phyloP scores from a whole-genome alignment of 768 basidiomycete genomes.

The Coprinopsis cinerea region DNA sequence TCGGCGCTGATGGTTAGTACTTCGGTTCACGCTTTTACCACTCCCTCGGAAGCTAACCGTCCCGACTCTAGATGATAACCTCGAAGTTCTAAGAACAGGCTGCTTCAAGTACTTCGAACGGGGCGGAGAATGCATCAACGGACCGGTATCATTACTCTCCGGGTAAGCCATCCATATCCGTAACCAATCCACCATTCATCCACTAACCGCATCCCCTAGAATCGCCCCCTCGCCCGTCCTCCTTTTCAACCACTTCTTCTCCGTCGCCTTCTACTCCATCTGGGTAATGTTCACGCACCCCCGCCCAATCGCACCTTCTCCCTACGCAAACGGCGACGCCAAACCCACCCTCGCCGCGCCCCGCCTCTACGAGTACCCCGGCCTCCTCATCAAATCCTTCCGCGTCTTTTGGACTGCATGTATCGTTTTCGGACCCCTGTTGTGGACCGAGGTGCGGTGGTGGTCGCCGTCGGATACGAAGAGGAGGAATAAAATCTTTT shows the following conservation, averaged over 20 bases:
- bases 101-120: constrained; percentile 98
- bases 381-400: constrained; percentile 51
- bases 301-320: constrained; percentile 18
- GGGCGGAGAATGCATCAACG: constrained; percentile 83
- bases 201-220: constrained; percentile 31
- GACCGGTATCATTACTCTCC: constrained; percentile 85
- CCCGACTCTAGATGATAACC: constrained; percentile 42
- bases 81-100: constrained; percentile 64
- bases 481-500: constrained; percentile 6
- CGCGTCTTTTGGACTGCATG: constrained; percentile 86
- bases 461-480: constrained; percentile 38
- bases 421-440: constrained; percentile 79
- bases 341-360: constrained; percentile 39
- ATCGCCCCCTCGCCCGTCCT: constrained; percentile 74
- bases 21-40: not conserved
- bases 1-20: constrained; percentile 83
- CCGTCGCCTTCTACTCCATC: constrained; percentile 91
- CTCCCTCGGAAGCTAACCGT: constrained; percentile 4
- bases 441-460: constrained; percentile 86
- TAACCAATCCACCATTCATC: not conserved
- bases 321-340: constrained; percentile 16
- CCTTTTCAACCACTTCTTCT: constrained; percentile 89
- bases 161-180: constrained; percentile 61
- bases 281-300: constrained; percentile 78
- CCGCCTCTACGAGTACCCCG: constrained; percentile 60